phyloP scores from a whole-genome alignment of 352 stramenopile genomes.

The Globisporangium abappressorium region DNA sequence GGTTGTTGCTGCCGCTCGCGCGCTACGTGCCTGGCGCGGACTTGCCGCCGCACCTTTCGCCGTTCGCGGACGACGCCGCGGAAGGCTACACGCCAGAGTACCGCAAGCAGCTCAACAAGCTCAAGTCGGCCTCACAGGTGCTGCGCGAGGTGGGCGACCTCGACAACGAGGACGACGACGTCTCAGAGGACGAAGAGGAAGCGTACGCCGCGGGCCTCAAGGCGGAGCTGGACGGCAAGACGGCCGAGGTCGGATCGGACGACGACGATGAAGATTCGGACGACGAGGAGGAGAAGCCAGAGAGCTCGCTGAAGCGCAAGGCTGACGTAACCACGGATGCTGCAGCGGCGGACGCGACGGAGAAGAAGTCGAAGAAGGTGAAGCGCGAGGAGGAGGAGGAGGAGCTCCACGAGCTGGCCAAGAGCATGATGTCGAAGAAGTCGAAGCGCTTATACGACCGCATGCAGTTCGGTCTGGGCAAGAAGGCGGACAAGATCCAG shows the following conservation, averaged over 20 bases:
- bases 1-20: conserved; percentile 90
- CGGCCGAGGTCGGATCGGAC: conserved; percentile 27
- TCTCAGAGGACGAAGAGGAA: conserved; percentile 66
- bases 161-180: conserved; percentile 41
- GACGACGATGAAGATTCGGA: conserved; percentile 31
- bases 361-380: conserved; percentile 74
- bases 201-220: conserved; percentile 77
- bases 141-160: conserved; percentile 54
- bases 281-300: conserved; percentile 26
- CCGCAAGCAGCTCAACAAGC: conserved; percentile 85
- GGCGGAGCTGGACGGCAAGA: conserved; percentile 63
- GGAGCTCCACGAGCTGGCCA: conserved; percentile 84
- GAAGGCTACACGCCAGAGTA: conserved; percentile 98
- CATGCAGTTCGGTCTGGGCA: conserved; percentile 90
- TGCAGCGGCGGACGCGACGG: conserved; percentile 1
- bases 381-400: conserved; percentile 78
- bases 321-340: conserved; percentile 1
- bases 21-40: conserved; percentile 92
- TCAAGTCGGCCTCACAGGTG: conserved; percentile 80
- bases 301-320: conserved; percentile 50
- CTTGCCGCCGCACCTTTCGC: conserved; percentile 90
- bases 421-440: conserved; percentile 94
- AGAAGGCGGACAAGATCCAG: conserved; percentile 86
- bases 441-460: conserved; percentile 88
- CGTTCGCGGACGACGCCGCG: conserved; percentile 96